Conservation (phyloP, 805 yeast species). For the Yarrowia sp. region DNA sequence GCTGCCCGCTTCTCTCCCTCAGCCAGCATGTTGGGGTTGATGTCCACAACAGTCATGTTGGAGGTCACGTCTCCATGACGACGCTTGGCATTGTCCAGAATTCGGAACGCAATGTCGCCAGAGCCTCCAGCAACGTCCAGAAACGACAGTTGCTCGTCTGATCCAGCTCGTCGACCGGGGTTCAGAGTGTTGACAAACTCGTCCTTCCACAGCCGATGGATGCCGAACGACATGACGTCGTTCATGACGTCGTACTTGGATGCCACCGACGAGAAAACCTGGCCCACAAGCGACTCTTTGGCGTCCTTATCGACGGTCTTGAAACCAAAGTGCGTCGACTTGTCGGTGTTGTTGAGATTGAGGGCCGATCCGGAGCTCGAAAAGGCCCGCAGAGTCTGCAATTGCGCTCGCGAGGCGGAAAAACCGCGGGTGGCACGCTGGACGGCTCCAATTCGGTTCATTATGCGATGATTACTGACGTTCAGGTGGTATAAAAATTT, state of each 20-base stretch:
- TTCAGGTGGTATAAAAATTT: conserved; percentile 23
- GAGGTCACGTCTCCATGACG: conserved; percentile 76
- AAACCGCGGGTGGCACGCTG: conserved; percentile 18
- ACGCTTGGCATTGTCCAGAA: conserved; percentile 85
- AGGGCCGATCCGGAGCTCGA: conserved; percentile 9
- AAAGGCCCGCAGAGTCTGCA: conserved; percentile 17
- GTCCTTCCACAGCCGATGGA: conserved; percentile 93
- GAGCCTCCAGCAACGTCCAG: conserved; percentile 99
- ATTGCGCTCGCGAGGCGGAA: background rate
- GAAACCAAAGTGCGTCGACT: conserved; percentile 87
- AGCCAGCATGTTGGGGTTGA: conserved; percentile 92
- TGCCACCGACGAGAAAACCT: conserved; percentile 94
- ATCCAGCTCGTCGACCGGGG: conserved; percentile 91
- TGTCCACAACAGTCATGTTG: conserved; percentile 91
- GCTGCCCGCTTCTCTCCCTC: conserved; percentile 86
- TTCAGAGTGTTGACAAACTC: conserved; percentile 87
- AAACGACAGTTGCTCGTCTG: conserved; percentile 74
- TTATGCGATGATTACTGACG: background rate
- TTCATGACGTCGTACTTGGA: conserved; percentile 95
- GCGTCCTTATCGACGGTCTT: conserved; percentile 78
- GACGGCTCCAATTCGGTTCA: conserved; percentile 31
- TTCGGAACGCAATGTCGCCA: conserved; percentile 96
- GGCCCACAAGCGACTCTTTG: conserved; percentile 74
- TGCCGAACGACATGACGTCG: conserved; percentile 96
- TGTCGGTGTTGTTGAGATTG: conserved; percentile 2